phyloP scores from a whole-genome alignment of 768 basidiomycete genomes.

The Fibroporia radiculosa region DNA sequence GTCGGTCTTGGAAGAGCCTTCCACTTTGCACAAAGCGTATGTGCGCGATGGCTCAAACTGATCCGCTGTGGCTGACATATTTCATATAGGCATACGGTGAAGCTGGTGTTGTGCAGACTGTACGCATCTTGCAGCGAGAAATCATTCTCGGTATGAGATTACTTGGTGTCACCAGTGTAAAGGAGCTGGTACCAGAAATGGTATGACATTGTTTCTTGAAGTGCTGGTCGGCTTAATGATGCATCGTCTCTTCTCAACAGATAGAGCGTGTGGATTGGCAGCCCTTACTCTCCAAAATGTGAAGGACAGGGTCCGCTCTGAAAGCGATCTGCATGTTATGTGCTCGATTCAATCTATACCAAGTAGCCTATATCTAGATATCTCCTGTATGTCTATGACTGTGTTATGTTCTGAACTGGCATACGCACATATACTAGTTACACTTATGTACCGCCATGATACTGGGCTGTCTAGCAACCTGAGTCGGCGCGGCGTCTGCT shows the following conservation, averaged over 20 bases:
- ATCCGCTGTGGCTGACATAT: slow-evolving; percentile 1
- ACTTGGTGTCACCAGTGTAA: slow-evolving; percentile 57
- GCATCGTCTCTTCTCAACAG: slow-evolving; percentile 7
- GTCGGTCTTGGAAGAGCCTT: slow-evolving; percentile 84
- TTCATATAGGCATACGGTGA: slow-evolving; percentile 61
- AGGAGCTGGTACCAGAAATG: slow-evolving; percentile 68
- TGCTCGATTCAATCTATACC: too few relatives aligned
- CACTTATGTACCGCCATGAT: too few relatives aligned
- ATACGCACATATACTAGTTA: too few relatives aligned
- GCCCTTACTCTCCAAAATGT: slow-evolving; percentile 21
- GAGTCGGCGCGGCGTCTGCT: too few relatives aligned
- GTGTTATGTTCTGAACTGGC: too few relatives aligned
- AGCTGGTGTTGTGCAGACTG: slow-evolving; percentile 56
- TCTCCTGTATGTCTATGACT: too few relatives aligned
- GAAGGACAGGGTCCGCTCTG: too few relatives aligned
- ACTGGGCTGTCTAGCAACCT: too few relatives aligned
- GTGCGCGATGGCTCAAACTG: slow-evolving; percentile 13
- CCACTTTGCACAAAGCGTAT: slow-evolving; percentile 78
- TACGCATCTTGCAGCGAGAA: slow-evolving; percentile 68
- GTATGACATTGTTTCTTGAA: slow-evolving; percentile 37
- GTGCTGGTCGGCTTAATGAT: background rate
- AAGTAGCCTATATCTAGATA: too few relatives aligned
- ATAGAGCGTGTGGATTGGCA: slow-evolving; percentile 59
- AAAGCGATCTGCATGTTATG: too few relatives aligned
- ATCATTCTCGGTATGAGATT: slow-evolving; percentile 71